These are phyloP conservation scores for Paramecium primaurelia DNA, from an alignment of 73 alveolate species.

Conservation along the genomic window DNA sequence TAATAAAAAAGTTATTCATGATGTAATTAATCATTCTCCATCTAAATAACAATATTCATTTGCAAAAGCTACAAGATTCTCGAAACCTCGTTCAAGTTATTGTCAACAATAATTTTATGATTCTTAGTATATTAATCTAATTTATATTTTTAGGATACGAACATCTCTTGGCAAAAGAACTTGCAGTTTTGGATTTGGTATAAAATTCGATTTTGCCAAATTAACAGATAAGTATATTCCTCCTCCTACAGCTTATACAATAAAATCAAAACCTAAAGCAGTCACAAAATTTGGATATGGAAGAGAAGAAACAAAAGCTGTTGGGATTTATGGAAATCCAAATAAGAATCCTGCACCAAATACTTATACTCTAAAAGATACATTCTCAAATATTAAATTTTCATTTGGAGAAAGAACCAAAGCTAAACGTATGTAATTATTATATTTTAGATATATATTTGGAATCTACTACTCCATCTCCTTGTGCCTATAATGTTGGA, in stretches of 20 bases:
- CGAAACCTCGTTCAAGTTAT: constrained; percentile 37
- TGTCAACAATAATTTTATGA: constrained; percentile 33
- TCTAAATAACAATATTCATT: constrained; percentile 17
- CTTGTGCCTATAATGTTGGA: not conserved
- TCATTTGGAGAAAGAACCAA: constrained; percentile 49
- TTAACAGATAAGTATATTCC: constrained; percentile 28
- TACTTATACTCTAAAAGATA: not conserved
- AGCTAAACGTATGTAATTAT: not conserved
- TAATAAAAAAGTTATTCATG: constrained; percentile 33
- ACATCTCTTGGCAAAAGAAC: not conserved
- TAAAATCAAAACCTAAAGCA: not conserved
- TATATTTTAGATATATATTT: not conserved
- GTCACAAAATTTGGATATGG: constrained; percentile 33
- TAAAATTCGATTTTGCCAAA: not conserved
- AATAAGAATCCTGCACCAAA: constrained; percentile 46
- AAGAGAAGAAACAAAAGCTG: not conserved
- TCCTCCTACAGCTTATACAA: constrained; percentile 32
- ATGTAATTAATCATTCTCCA: constrained; percentile 3
- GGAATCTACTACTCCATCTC: constrained; percentile 25
- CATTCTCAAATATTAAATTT: not conserved
- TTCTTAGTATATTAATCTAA: not conserved
- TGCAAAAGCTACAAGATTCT: constrained; percentile 32
- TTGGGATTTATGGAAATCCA: not conserved
- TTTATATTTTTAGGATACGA: not conserved
- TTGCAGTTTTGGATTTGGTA: constrained; percentile 1